Conservation (phyloP, 495 filamentous ascomycete species). For the Beverwykella pulmonaria region DNA sequence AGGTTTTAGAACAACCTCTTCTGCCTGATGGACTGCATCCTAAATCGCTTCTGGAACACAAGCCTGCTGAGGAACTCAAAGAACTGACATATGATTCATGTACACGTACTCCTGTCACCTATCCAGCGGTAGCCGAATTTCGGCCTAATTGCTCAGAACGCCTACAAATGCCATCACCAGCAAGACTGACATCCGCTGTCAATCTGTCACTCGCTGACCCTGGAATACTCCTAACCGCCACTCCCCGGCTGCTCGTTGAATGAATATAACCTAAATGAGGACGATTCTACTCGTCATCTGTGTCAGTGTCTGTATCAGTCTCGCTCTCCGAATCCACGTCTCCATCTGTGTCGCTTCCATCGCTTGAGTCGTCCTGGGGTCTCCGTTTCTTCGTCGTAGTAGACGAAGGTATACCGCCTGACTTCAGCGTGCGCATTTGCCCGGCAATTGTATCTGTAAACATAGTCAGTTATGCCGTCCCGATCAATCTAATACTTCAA, state of each 20-base stretch:
- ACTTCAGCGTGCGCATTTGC: constrained; percentile 89
- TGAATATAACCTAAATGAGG: background rate
- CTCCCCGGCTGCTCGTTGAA: background rate
- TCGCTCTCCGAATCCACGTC: constrained; percentile 52
- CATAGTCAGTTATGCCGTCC: constrained; percentile 13
- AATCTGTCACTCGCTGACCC: background rate
- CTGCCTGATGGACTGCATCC: background rate
- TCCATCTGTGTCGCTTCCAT: constrained; percentile 58
- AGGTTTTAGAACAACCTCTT: background rate
- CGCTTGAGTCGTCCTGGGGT: constrained; percentile 58
- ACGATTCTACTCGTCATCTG: constrained; percentile 44
- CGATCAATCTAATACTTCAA: constrained; percentile 4
- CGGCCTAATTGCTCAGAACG: constrained; percentile 14
- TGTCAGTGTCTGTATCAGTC: constrained; percentile 82
- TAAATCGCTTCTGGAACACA: background rate
- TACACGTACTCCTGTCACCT: constrained; percentile 12
- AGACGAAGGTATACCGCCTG: constrained; percentile 57
- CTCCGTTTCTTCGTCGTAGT: constrained; percentile 56
- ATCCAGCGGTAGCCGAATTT: background rate
- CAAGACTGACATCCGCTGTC: background rate
- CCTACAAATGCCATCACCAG: constrained; percentile 20
- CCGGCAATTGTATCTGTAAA: constrained; percentile 84
- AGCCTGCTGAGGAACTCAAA: background rate
- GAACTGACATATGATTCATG: constrained; percentile 4
- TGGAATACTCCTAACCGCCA: background rate